These are phyloP conservation scores for Coniella vitis DNA, from an alignment of 2,329 filamentous ascomycete species.

Conservation along the genomic window DNA sequence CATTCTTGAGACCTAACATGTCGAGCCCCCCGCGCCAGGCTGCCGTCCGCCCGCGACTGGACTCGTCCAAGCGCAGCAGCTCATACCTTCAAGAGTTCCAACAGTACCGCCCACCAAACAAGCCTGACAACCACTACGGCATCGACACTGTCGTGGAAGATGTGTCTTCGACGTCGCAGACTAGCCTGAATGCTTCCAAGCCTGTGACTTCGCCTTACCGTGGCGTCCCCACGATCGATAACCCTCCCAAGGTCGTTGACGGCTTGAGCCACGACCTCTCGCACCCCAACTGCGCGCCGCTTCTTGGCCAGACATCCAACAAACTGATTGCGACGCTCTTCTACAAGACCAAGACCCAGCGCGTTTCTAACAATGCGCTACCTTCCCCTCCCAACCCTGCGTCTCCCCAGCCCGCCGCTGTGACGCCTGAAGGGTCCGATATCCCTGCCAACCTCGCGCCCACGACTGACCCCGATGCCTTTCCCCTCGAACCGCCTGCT, in stretches of 20 bases:
- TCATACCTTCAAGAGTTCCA: constrained; percentile 58
- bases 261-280: constrained; percentile 56
- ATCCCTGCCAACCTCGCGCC: constrained; percentile 52
- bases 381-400: constrained; percentile 29
- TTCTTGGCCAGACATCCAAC: constrained; percentile 39
- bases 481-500: constrained; percentile 53
- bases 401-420: constrained; percentile 24
- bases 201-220: constrained; percentile 44
- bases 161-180: constrained; percentile 32
- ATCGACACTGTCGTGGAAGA: constrained; percentile 61
- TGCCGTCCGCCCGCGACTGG: constrained; percentile 40
- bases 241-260: constrained; percentile 54
- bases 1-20: constrained; percentile 3
- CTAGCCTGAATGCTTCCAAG: constrained; percentile 15
- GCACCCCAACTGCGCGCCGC: constrained; percentile 55
- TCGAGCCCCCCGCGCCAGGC: constrained; percentile 24
- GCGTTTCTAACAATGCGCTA: constrained; percentile 27
- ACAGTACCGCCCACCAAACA: constrained; percentile 52
- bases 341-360: constrained; percentile 43
- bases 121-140: constrained; percentile 50
- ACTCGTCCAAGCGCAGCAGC: constrained; percentile 48
- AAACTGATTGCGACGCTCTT: constrained; percentile 57
- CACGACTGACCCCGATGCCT: constrained; percentile 49
- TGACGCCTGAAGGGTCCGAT: constrained; percentile 27
- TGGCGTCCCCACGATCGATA: constrained; percentile 52